A percentile compares a stretch with the other conserved stretches of the same genome.
Conservation (phyloP, 1,284 basidiomycete species). For the Sporisorium iseilematis-ciliati region DNA sequence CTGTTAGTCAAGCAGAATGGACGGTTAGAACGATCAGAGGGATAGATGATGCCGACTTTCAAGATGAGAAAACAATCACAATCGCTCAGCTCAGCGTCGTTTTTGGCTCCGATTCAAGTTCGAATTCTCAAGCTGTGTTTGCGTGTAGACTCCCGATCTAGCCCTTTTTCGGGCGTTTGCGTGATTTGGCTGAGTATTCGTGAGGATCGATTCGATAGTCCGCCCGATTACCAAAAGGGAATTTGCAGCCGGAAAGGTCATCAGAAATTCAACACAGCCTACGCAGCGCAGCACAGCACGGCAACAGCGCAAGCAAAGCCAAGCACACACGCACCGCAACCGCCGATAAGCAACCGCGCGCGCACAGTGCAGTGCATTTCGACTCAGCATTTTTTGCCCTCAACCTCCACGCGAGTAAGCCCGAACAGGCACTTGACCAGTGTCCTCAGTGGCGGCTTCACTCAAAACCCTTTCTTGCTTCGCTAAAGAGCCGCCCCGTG, state of each 20-base stretch:
- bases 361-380: conserved; percentile 2
- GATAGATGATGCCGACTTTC: background rate
- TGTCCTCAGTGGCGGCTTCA: conserved; percentile 10
- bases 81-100: background rate
- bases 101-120: conserved; percentile 6
- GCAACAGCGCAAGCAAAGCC: conserved; percentile 8
- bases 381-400: conserved; percentile 17
- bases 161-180: background rate
- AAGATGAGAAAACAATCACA: too few species aligned
- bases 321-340: background rate
- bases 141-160: conserved; percentile 13
- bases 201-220: too few species aligned
- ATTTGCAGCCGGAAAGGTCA: background rate
- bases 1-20: too few species aligned
- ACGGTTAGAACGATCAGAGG: background rate
- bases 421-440: conserved; percentile 18
- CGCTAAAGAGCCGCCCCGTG: conserved; percentile 19
- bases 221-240: conserved; percentile 9
- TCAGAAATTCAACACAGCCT: background rate
- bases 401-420: conserved; percentile 13
- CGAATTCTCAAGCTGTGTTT: background rate
- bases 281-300: conserved; percentile 7
- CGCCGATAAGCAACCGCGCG: conserved; percentile 20
- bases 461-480: conserved; percentile 12
- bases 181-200: background rate